These are phyloP conservation scores for Geotrichum bryndzae DNA, from an alignment of 1,139 yeast genomes.

Conservation along the genomic window DNA sequence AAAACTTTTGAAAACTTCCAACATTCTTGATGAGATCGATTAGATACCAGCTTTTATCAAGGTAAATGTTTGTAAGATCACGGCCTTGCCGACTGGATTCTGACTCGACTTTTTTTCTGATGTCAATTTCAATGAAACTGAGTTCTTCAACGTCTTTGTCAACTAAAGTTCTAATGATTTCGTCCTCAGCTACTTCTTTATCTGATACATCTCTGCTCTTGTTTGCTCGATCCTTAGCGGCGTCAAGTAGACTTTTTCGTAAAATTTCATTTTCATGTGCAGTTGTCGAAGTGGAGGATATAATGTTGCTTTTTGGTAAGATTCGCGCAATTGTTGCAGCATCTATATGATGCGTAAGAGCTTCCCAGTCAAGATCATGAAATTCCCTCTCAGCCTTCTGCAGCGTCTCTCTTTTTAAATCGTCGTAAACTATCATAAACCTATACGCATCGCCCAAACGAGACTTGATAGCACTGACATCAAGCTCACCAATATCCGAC, in stretches of 20 bases:
- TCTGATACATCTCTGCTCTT: constrained; percentile 12
- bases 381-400: constrained; percentile 1
- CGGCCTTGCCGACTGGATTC: constrained; percentile 19
- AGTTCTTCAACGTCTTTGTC: constrained; percentile 33
- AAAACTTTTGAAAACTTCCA: constrained; percentile 25
- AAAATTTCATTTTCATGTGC: constrained; percentile 38
- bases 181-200: constrained; percentile 25
- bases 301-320: constrained; percentile 25
- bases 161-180: constrained; percentile 31
- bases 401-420: constrained; percentile 3
- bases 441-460: constrained; percentile 30
- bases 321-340: constrained; percentile 21
- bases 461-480: constrained; percentile 28
- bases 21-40: constrained; percentile 26
- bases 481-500: constrained; percentile 32
- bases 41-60: constrained; percentile 44
- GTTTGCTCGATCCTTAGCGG: constrained; percentile 22
- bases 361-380: constrained; percentile 25
- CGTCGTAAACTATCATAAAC: constrained; percentile 31
- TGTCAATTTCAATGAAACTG: constrained; percentile 36
- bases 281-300: constrained; percentile 39
- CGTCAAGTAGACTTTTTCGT: constrained; percentile 29
- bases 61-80: constrained; percentile 37
- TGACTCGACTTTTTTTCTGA: constrained; percentile 31
- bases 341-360: constrained; percentile 25